These are phyloP conservation scores for Astrothelium subdiscretum DNA, from an alignment of 495 filamentous ascomycete species.

Conservation along the genomic window DNA sequence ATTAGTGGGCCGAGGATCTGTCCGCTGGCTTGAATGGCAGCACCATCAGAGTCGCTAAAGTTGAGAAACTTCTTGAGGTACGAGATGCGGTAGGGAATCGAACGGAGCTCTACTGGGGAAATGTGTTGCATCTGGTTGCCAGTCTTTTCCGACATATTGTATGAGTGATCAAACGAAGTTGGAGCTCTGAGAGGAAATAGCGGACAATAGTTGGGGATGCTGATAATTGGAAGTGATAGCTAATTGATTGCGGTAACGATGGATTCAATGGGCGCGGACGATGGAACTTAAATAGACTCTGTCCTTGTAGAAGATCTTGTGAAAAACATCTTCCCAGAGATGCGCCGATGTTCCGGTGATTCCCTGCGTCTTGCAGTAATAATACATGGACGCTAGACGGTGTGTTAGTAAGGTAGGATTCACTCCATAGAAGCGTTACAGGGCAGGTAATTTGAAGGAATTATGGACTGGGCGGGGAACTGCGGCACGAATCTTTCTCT, in stretches of 20 bases:
- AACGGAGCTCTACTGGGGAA: constrained; percentile 17
- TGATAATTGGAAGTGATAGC: neutral
- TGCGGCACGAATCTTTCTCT: too few species aligned
- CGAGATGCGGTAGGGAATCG: constrained; percentile 20
- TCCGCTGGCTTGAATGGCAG: constrained; percentile 21
- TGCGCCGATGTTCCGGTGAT: neutral
- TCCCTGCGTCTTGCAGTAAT: too few species aligned
- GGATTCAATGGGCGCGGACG: too few species aligned
- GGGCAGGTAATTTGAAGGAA: too few species aligned
- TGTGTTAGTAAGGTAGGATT: too few species aligned
- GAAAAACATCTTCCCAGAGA: neutral
- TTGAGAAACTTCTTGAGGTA: constrained; percentile 28
- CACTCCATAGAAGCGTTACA: too few species aligned
- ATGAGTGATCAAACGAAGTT: neutral
- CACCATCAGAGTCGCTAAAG: constrained; percentile 24
- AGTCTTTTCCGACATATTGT: neutral
- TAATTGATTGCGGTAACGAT: neutral
- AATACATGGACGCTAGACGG: too few species aligned
- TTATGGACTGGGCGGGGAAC: too few species aligned
- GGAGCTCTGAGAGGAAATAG: neutral
- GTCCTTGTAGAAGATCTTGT: neutral
- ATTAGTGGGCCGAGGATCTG: constrained; percentile 26
- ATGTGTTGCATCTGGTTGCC: constrained; percentile 28
- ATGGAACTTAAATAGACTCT: neutral
- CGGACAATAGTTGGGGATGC: neutral